Base-by-base conservation (phyloP, 371 early-diverging fungal species). In the Apophysomyces trapeziformis region DNA sequence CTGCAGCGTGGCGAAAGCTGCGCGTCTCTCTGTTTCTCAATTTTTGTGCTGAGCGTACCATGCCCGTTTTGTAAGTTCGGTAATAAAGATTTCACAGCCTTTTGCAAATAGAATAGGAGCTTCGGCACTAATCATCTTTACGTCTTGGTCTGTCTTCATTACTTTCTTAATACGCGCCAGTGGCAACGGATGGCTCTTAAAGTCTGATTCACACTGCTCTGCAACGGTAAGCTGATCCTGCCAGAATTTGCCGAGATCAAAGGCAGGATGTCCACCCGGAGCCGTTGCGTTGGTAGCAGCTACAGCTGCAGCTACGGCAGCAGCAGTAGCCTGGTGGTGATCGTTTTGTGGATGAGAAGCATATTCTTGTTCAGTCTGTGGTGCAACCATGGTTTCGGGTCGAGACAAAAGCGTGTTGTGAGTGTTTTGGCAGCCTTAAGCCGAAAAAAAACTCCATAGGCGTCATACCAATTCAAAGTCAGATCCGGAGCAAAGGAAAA, bases 101-200 rank as follows among this genome's bases (percentile, higher is more conserved):
- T 96, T 94, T 39, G 97, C 92, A 83, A 99, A 99, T 44, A 99
- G 74, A 60, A 98, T 87, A 5, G 99, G 99, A n/a, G 98, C 99
- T 68, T 90, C 92, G 7, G 91, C 90, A 69, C 91, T 90, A 63
- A 93, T 94, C 94, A 94, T 93, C 86, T 81, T 64, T 68, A 78
- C 82, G 66, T 99, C 99, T 61, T 97, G 96, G 76, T 99, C 99
- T 3, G 95, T 92, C 80, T 99, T 99, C 99, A 99, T 99, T 54
- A 99, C 96, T 74, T 99, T 96, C 75, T 99, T 99, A 68, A 99
- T 98, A 41, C 99, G 83, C 12, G 99, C 99, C 56, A 99, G 79
- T 12, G 99, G 99, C 66, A 99, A 78, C 36, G 91, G 88, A 72
- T 99, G 95, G 44, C 88, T 85, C 78, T 97, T 98, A 79, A 94